Conservation (phyloP, 495 filamentous ascomycete species). For the Trichocladium uniseriatum region DNA sequence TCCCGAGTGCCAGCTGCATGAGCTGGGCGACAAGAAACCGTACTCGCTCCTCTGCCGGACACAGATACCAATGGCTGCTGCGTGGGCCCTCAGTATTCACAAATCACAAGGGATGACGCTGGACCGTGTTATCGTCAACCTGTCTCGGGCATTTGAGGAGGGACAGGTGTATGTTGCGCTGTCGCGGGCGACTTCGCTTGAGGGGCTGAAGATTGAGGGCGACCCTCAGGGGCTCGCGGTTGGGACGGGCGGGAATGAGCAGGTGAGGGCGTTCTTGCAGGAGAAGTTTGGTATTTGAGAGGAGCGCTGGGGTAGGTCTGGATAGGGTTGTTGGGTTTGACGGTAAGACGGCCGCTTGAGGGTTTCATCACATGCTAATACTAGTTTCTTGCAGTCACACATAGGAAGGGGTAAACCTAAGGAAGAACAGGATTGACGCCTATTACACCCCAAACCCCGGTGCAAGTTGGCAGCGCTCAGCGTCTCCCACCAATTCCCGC, state of each 20-base stretch:
- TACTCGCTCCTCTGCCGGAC: conserved; percentile 62
- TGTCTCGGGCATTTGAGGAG: conserved; percentile 80
- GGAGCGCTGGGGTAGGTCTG: no score
- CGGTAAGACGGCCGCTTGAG: no score
- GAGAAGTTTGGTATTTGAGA: conserved; percentile 13
- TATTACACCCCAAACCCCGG: no score
- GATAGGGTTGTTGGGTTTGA: no score
- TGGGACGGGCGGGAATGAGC: conserved; percentile 10
- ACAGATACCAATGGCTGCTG: conserved; percentile 77
- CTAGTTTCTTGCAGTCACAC: no score
- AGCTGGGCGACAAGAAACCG: conserved; percentile 36
- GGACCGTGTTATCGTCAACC: conserved; percentile 80
- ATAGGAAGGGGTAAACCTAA: no score
- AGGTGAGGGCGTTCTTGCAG: conserved; percentile 17
- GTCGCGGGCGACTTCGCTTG: conserved; percentile 68
- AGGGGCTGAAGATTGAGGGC: conserved; percentile 50
- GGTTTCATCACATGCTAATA: no score
- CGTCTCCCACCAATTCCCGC: no score
- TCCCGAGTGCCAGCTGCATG: conserved; percentile 39
- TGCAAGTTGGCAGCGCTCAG: no score
- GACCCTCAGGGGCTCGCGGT: conserved; percentile 16
- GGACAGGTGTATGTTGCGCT: conserved; percentile 78
- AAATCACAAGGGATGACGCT: conserved; percentile 93
- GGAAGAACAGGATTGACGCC: no score
- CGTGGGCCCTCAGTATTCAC: conserved; percentile 92